Conservation (phyloP, 2,329 filamentous ascomycete genomes). For the Arachnomyces sp. region DNA sequence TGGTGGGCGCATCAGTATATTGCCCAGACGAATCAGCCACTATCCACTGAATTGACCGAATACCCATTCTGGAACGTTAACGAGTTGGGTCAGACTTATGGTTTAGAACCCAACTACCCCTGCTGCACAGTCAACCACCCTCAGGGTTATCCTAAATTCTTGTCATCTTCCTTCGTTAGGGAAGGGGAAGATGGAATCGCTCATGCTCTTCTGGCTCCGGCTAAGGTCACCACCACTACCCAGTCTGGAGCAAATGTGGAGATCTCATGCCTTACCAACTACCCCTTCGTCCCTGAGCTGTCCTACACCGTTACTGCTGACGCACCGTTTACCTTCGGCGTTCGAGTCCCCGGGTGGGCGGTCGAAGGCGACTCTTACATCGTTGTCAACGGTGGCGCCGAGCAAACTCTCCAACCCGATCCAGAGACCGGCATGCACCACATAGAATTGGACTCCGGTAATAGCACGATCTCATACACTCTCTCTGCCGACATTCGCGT, state of each 20-base stretch:
- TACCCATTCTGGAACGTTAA: constrained; percentile 46
- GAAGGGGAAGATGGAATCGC: constrained; percentile 39
- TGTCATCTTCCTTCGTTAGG: constrained; percentile 41
- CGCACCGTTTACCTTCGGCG: constrained; percentile 34
- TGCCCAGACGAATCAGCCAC: constrained; percentile 47
- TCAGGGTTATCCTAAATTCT: constrained; percentile 51
- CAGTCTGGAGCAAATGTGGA: constrained; percentile 29
- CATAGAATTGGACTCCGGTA: constrained; percentile 27
- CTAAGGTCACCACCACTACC: constrained; percentile 33
- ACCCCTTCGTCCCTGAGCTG: constrained; percentile 40
- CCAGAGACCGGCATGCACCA: constrained; percentile 31
- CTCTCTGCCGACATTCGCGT: constrained; percentile 27
- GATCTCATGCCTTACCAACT: constrained; percentile 42
- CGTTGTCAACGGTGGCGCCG: constrained; percentile 15
- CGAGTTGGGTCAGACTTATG: constrained; percentile 41
- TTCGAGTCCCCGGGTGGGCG: constrained; percentile 42
- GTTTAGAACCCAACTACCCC: constrained; percentile 44
- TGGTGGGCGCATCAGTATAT: constrained; percentile 54
- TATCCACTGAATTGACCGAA: constrained; percentile 34
- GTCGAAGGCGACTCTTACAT: constrained; percentile 17
- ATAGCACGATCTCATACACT: constrained; percentile 26
- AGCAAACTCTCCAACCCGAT: constrained; percentile 22
- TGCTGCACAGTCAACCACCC: constrained; percentile 55
- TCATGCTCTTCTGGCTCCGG: constrained; percentile 46
- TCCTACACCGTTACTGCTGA: constrained; percentile 33